Base-by-base conservation (phyloP, 345 rosid species). In the Acer saccharum region DNA sequence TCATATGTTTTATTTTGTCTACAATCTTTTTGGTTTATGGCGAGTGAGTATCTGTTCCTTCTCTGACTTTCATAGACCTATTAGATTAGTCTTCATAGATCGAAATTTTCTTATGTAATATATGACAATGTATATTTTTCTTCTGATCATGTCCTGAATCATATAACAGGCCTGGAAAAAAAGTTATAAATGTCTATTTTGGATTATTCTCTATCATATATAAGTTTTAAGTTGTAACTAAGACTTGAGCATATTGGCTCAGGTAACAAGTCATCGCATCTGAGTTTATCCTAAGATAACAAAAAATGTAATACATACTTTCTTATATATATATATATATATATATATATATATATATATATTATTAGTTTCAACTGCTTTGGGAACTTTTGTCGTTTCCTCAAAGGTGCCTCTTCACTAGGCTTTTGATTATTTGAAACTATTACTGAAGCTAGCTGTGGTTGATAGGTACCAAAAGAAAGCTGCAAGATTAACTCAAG, bases 401-500 rank as follows among this genome's bases (percentile, higher is more conserved):
- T 54, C 48, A 2, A 73, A 23, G 68, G 20, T 58, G 41, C 23
- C 25, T 23, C 10, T 52, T 62, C 35, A 23, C 3, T 1, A 60
- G 65, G 55, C 10, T 61, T 48, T 62, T 68, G 58, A 48, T 32
- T 17, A 57, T 12, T 27, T 2, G 17, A 27, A n/a, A 57, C 17
- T 71, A 68, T 32, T 21, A 74, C n/a, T 68, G 43, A 70, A 27
- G 41, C 55, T n/a, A 41, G 43, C 54, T 65, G n/a, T 58, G 68
- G 71, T 83, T 76, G 35, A 46, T 77, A 89, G 92, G 86, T 89
- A 83, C 79, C 90, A 81, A 75, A 89, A 76, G 83, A 80, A 67
- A 75, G 89, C 90, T 78, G 85, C 92, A 21, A 79, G 73, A 86
- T 77, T 87, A 71, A 84, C 82, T 75, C 92, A 89, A 78, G 89